Base-by-base conservation (phyloP, 495 filamentous ascomycete genomes). In the Monascus purpureus region DNA sequence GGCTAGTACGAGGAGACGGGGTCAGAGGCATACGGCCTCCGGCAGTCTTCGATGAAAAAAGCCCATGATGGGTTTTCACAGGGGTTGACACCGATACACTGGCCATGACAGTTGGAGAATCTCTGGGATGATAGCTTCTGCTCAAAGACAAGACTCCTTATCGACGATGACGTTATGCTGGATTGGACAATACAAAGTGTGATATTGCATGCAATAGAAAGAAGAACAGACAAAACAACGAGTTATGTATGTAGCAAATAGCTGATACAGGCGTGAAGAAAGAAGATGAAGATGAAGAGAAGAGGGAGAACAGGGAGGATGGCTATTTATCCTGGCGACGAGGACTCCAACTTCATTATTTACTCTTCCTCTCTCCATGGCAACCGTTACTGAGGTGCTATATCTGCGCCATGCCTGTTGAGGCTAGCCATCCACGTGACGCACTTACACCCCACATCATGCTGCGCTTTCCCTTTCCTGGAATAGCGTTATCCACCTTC, bases 1-100 rank as follows among this genome's bases (percentile, higher is more conserved):
- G 52, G 13, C 64, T 61, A 22, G 64, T 65, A 31, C 79, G 75
- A 25, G 90, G 92, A 2, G 90, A 95, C 8, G 90, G 92, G 1
- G 90, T 94, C 45, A 95, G 61, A 39, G 88, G 86, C 71, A 93
- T 84, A 31, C 92, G 82, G 47, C 87, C 85, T 52, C 87, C 88
- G 46, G 85, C 90, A 46, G 85, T 88, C 54, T 82, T 84, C 41
- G 80, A 73, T 36, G 82, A 88, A 65, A 97, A 95, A 46, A 94
- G 69, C 33, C 83, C 82, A 57, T 80, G 73, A 57, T 93, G 88
- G 68, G 79, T 86, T 70, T 92, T 94, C 52, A 88, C 65, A 25
- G 90, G 90, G 35, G 90, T 97, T 34, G 82, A 80, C 52, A 95
- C 78, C 46, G 80, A 69, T 57, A 75, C 70, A 49, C 82, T 81